Evolutionary conservation across 2,329 filamentous ascomycete species (phyloP), one percentile per base, ranked within the genome.

Genomic region (Diplodia corticola): DNA sequence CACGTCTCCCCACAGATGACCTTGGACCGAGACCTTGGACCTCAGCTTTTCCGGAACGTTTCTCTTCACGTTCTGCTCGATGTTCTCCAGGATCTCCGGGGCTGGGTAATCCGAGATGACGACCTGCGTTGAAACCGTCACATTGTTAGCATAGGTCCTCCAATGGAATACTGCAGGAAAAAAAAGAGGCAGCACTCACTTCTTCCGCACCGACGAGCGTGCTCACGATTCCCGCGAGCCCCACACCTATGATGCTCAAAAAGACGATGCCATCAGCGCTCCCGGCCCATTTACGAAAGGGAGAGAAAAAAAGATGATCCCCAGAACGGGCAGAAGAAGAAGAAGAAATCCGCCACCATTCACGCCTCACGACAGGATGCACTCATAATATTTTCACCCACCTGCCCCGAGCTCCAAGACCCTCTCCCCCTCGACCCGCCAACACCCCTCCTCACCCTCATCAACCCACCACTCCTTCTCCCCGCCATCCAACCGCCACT

Each of bases 361-460:
- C 15, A 17, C 51, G 48, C 48, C 48, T 12, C 48, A 13, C n/a
- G 20, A 24, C 71, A 76, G 74, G 73, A 76, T 73, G 68, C 60
- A 51, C 61, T 12, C 24, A 24, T 61, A 20, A 28, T 65, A 17
- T 53, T 53, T 72, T 1, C 81, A 86, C 67, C 84, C 86, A 75
- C 89, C 89, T 70, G 89, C 88, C 22, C 89, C 90, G 15, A 92
- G 76, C 77, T 92, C 89, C 13, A 91, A 73, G 6, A 85, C 84
- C 10, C 73, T 76, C 69, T 86, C 76, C 1, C 82, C 84, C 46
- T 79, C 70, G 2, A 90, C 82, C 67, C 70, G 75, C 81, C 81
- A 83, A 4, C 61, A 30, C n/a, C 63, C 59, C 68, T 76, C 76
- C 61, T 78, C 76, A 17, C 74, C 71, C 2, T 64, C 65, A 35